A percentile compares a stretch with the other conserved stretches of the same genome.
phyloP scores from a whole-genome alignment of 345 rosid genomes.

The Euphorbia pulcherrima region DNA sequence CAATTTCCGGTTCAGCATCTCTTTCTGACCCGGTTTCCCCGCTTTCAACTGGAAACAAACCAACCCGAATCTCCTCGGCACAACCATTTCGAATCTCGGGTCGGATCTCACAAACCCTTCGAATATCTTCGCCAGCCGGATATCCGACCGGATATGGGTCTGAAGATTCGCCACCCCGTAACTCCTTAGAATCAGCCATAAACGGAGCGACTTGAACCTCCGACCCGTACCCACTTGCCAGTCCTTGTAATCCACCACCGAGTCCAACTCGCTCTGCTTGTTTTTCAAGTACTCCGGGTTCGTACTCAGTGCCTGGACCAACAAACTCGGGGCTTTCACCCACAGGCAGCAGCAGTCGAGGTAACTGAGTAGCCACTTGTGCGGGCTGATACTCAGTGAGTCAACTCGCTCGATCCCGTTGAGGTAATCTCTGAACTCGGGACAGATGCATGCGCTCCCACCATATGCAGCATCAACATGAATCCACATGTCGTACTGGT shows the following conservation, averaged over 20 bases:
- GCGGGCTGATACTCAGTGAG: conserved; percentile 41
- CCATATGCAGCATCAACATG: conserved; percentile 52
- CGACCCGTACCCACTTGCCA: conserved; percentile 50
- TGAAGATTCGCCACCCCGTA: conserved; percentile 36
- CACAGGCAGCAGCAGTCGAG: conserved; percentile 48
- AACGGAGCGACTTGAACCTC: conserved; percentile 39
- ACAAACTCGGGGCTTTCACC: conserved; percentile 33
- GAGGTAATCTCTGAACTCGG: conserved; percentile 42
- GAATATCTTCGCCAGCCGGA: conserved; percentile 34
- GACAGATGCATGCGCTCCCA: conserved; percentile 51
- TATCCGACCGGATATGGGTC: conserved; percentile 35
- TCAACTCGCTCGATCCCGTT: conserved; percentile 39
- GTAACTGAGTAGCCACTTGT: conserved; percentile 49
- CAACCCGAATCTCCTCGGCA: conserved; percentile 35
- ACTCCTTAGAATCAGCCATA: conserved; percentile 40
- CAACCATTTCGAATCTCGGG: conserved; percentile 38
- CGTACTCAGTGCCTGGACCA: conserved; percentile 35
- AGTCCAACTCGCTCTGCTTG: conserved; percentile 24
- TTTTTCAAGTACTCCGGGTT: conserved; percentile 39
- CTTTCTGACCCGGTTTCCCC: conserved; percentile 5
- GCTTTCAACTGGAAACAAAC: conserved; percentile 37
- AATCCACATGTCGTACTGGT: conserved; percentile 33
- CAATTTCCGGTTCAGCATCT: conserved; percentile 34
- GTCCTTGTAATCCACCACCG: conserved; percentile 43
- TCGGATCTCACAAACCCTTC: conserved; percentile 37